Base-by-base conservation (phyloP, 148 eudicot genomes). In the Nepenthes gracilis region DNA sequence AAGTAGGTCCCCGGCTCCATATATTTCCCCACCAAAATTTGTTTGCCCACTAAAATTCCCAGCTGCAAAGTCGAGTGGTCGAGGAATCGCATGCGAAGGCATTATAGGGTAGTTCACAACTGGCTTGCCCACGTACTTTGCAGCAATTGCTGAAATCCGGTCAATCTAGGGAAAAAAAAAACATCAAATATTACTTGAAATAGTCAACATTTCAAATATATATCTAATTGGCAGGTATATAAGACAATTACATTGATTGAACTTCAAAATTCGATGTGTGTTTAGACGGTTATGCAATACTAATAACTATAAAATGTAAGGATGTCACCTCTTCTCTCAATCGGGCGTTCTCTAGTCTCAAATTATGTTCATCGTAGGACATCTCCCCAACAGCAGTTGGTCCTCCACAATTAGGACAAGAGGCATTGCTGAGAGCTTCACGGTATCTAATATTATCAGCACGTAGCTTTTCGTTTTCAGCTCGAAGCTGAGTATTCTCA, bases 91-190 rank as follows among this genome's bases (percentile, higher is more conserved):
- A 56, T 33, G 80, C 45, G 53, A 77, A 66, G 43, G 68, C 77
- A 9, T 70, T 54, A 14, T 74, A 67, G 87, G 79, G 64, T 83
- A 87, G 33, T 83, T 56, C 64, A 76, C 80, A 72, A 87, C 65
- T 13, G 97, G 87, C 62, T 84, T 90, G 8, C 97, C 91, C 33
- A 87, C 95, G 57, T 90, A 87, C 63, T 85, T 90, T n/a, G 97
- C 95, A 37, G 97, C 97, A 36, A 90, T 90, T 10, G 82, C 85
- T 9, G 97, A 87, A 68, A 90, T 90, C 77, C 90, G 78, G 68
- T 90, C 95, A 58, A 90, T 83, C 95, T 90, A 34, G 15, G 35
- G 4, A 4, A 54, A 15, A 6, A n/a, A 50, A 2, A 48, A 13
- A 69, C 15, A 50, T 2, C 12, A 50, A 12, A 50, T 4, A 40